Evolutionary conservation across 805 yeast species (phyloP), one percentile per base, ranked within the genome.

Genomic region (Torulaspora quercuum): DNA sequence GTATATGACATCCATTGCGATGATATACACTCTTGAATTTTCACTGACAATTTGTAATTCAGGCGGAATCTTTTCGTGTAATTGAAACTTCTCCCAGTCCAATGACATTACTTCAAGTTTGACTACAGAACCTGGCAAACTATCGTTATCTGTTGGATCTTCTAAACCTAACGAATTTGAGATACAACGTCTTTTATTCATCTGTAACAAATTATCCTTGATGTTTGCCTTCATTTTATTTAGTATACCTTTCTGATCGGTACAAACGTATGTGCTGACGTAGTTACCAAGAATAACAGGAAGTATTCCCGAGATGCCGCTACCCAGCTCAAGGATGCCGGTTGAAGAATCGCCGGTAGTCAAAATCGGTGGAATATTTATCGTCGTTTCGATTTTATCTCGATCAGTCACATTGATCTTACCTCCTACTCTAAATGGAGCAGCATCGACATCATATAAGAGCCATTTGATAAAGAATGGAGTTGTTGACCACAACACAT

Each of bases 1-100:
- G 49, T 61, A 61, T 3, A 61, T 55, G 8, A 59, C 65, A 44
- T 61, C 66, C 59, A 61, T 52, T 9, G 65, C 64, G 2, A 61
- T 7, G 6, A 61, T 51, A 11, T 47, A 45, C 1, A 57, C 31
- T 3, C 44, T 37, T 3, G 33, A 37, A 20, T 13, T 31, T 10
- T 23, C 25, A 2, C 15, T 12, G 3, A 13, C 33, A 8, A 16
- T 27, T 4, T 14, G 11, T 17, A 25, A 37, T n/a, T 22, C 25
- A 3, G 38, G 29, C 7, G 34, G 44, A 16, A 34, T 20, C n/a
- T 16, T 25, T 13, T 17, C 18, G 3, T 30, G 16, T 10, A 48
- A 21, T 11, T 44, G 23, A 28, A 53, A 45, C n/a, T 25, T 46
- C 34, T 59, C 64, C 66, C 66, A 60, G 37, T 61, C 64, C 4